Evolutionary conservation across 176 grass and related monocot species (phyloP), one percentile per base, ranked within the genome.

Genomic region (Oropetium thomaeum): DNA sequence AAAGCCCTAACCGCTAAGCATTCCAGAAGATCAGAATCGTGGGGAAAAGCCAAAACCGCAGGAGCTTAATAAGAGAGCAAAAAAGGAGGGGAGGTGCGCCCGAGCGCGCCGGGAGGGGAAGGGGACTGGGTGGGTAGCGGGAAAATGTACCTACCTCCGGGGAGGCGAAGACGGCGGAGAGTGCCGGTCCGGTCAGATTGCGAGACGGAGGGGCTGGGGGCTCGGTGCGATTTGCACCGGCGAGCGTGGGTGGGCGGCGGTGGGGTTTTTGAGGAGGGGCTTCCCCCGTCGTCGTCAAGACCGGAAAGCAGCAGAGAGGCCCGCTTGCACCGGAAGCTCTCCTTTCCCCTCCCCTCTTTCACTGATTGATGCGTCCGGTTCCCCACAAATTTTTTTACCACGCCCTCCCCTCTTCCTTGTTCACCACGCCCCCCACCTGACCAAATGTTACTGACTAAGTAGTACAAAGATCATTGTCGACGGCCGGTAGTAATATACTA

Each of bases 101-200:
- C 35, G 1, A 35, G 64, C 22, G 39, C 55, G 15, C 26, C 38
- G 2, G 12, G 5, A 44, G 4, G 19, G 41, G 43, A 13, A 30
- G 38, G 8, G 15, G 66, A 28, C 22, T 38, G 37, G 37, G n/a
- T 51, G 52, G 59, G 7, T 2, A 10, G 65, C 17, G 8, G 8
- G 16, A 29, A 15, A 13, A 38, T 38, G 15, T 70, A 81, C 67
- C 78, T 51, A 81, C 67, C 78, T 51, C 42, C 29, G 41, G 67
- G 9, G 55, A 53, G 47, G 40, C 76, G 38, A 43, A 26, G 2
- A 19, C 37, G 54, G 47, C 44, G 44, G 42, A 25, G 43, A 20
- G 49, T 51, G 44, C 19, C 3, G 37, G 10, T 13, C 35, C 3
- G 37, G 10, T 13, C 35, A 27, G 52, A 44, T 10, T 33, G 64